Percentiles rank a stretch among this genome's conserved stretches.
Conservation (phyloP, 2,329 filamentous ascomycete genomes). For the Pseudogymnoascus sp. region DNA sequence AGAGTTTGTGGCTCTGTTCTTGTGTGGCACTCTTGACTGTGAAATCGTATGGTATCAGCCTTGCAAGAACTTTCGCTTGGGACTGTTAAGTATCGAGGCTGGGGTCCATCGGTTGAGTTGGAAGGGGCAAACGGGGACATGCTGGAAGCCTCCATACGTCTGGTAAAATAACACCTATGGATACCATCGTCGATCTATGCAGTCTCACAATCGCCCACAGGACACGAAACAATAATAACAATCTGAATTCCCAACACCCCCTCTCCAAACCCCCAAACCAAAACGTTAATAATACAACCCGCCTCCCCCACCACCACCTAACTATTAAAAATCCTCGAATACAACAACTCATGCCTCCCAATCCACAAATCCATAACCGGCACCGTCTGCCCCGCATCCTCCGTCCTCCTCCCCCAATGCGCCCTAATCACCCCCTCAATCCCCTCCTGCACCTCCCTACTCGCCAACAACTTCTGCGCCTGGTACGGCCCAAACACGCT, state of each 20-base stretch:
- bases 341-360: constrained; percentile 73
- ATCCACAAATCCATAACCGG: constrained; percentile 78
- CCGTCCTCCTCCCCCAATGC: constrained; percentile 52
- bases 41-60: background rate
- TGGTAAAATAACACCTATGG: no score
- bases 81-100: background rate
- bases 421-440: constrained; percentile 52
- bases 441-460: constrained; percentile 47
- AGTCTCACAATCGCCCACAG: no score
- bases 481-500: constrained; percentile 76
- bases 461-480: constrained; percentile 65
- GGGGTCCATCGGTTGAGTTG: background rate
- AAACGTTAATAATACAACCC: background rate
- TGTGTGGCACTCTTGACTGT: background rate
- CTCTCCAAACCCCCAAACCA: background rate
- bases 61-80: no score
- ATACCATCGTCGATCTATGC: no score
- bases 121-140: background rate
- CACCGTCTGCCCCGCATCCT: constrained; percentile 66
- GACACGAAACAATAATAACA: background rate
- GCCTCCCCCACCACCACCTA: constrained; percentile 31
- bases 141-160: no score
- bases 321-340: constrained; percentile 83
- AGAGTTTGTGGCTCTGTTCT: background rate
- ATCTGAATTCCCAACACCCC: background rate